These are phyloP conservation scores for Arthrobotrys sinensis DNA, from an alignment of 2,329 filamentous ascomycete species.

Conservation along the genomic window DNA sequence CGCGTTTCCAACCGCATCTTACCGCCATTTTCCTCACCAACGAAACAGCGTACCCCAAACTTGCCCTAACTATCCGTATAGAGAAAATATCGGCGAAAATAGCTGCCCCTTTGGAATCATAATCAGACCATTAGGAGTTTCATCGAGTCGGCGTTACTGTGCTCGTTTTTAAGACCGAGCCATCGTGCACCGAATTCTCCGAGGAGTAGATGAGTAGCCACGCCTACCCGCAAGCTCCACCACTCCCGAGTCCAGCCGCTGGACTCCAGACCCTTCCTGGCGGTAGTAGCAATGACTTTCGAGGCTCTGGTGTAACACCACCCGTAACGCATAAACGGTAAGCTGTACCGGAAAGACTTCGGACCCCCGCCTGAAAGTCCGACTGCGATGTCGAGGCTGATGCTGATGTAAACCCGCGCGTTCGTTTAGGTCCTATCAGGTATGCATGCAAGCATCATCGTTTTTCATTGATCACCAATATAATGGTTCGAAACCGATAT, in stretches of 20 bases:
- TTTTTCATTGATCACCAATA: background rate
- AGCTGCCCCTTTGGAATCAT: slow-evolving; percentile 33
- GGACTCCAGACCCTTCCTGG: slow-evolving; percentile 56
- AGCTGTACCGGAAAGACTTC: slow-evolving; percentile 36
- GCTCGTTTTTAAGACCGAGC: slow-evolving; percentile 38
- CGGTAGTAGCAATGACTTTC: slow-evolving; percentile 46
- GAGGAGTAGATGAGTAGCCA: slow-evolving; percentile 59
- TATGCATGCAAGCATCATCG: slow-evolving; percentile 22
- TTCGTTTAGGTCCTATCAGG: slow-evolving; percentile 57
- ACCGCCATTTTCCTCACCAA: slow-evolving; percentile 59
- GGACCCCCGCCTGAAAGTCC: slow-evolving; percentile 17
- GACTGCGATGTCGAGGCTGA: slow-evolving; percentile 14
- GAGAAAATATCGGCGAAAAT: slow-evolving; percentile 53
- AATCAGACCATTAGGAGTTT: slow-evolving; percentile 33
- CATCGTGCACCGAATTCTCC: slow-evolving; percentile 52
- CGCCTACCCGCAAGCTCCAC: slow-evolving; percentile 60
- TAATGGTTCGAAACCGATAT: slow-evolving; percentile 11
- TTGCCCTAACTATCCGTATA: slow-evolving; percentile 50
- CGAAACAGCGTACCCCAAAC: slow-evolving; percentile 49
- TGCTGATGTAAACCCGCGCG: slow-evolving; percentile 31
- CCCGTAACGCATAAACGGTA: slow-evolving; percentile 60
- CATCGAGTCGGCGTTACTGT: slow-evolving; percentile 37
- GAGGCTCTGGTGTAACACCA: slow-evolving; percentile 51
- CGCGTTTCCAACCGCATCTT: slow-evolving; percentile 61
- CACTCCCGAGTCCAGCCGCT: slow-evolving; percentile 60